Evolutionary conservation across 208 protist genomes (phyloP).

Genomic region (Hexamita inflata): DNA sequence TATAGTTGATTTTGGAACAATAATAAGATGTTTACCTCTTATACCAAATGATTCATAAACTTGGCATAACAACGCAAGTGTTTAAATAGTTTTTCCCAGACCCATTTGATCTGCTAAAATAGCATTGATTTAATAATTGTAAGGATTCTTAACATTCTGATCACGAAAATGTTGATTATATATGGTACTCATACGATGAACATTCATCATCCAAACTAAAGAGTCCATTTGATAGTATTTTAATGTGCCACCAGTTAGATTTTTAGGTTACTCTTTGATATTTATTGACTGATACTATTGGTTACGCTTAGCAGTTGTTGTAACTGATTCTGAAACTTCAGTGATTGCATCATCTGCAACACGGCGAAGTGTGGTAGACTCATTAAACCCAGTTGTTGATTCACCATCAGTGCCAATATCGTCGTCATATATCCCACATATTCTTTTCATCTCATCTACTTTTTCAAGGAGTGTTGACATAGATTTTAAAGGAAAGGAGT

Average conservation of each 20-base stretch:
- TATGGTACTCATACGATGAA: neutral
- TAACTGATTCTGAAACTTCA: no score
- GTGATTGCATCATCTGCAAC: no score
- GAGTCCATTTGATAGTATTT: constrained; percentile 16
- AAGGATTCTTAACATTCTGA: neutral
- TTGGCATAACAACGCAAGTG: constrained; percentile 12
- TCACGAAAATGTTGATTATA: neutral
- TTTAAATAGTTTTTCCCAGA: constrained; percentile 50
- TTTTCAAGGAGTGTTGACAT: no score
- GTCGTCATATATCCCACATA: no score
- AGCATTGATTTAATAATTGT: constrained; percentile 48
- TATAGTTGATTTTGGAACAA: constrained; percentile 64
- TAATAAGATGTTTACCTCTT: constrained; percentile 40
- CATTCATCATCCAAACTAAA: neutral
- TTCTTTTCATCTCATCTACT: no score
- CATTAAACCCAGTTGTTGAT: no score
- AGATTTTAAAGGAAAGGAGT: no score
- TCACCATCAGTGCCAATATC: no score
- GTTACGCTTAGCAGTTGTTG: no score
- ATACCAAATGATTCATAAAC: neutral
- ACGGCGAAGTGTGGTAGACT: no score
- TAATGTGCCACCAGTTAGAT: neutral
- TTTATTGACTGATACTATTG: no score
- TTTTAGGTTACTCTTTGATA: neutral
- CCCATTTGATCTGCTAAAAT: constrained; percentile 99